phyloP scores from a whole-genome alignment of 73 alveolate genomes.

The Uronychia binucleata region DNA sequence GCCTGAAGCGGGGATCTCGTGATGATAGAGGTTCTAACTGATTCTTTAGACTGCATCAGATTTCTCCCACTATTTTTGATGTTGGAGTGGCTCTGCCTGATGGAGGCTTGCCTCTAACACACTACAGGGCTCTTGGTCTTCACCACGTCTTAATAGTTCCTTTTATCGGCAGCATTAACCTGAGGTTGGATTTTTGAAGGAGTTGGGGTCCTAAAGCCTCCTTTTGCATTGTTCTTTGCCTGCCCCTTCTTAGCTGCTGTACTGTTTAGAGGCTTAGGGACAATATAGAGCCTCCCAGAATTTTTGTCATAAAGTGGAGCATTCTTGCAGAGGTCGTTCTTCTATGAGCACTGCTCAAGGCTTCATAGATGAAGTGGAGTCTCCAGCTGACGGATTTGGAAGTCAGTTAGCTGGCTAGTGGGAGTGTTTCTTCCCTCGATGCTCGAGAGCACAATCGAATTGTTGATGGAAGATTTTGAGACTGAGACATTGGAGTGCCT shows the following conservation, averaged over 20 bases:
- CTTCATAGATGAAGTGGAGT: neutral
- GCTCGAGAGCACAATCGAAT: neutral
- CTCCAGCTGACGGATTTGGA: neutral
- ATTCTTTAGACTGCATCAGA: too few species aligned
- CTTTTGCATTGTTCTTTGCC: too few species aligned
- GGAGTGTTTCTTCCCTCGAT: neutral
- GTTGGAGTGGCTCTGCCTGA: too few species aligned
- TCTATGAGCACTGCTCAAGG: neutral
- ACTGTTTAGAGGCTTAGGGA: neutral
- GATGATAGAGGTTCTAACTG: too few species aligned
- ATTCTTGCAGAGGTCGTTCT: neutral
- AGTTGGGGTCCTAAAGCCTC: too few species aligned
- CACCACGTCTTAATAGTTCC: neutral
- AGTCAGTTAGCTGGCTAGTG: neutral
- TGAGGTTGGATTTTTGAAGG: too few species aligned
- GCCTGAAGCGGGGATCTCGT: too few species aligned
- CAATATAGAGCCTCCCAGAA: neutral
- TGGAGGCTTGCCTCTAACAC: too few species aligned
- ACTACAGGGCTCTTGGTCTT: neutral
- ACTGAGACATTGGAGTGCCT: neutral
- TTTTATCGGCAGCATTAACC: too few species aligned
- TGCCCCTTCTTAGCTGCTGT: too few species aligned
- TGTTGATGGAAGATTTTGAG: neutral
- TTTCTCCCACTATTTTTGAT: too few species aligned
- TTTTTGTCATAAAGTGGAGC: neutral